Conservation (phyloP, 75 land plant species). For the Sequoia sempervirens region DNA sequence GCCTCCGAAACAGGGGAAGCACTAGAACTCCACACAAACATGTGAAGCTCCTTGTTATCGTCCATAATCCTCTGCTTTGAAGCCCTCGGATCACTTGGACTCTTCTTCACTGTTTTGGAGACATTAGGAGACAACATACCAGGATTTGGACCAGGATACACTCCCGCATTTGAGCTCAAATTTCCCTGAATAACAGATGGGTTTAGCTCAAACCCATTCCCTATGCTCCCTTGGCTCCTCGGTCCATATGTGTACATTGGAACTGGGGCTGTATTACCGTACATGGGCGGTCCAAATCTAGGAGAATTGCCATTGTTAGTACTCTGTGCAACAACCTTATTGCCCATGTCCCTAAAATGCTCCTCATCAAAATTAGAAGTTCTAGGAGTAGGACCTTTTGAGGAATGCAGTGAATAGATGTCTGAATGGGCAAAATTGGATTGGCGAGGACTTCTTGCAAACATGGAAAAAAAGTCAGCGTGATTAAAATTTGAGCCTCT, state of each 20-base stretch:
- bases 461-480: slow-evolving; percentile 33
- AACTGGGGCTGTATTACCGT: not conserved
- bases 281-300: slow-evolving; percentile 23
- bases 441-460: slow-evolving; percentile 64
- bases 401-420: slow-evolving; percentile 91
- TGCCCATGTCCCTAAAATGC: slow-evolving; percentile 61
- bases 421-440: slow-evolving; percentile 83
- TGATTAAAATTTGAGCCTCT: slow-evolving; percentile 49
- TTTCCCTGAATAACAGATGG: slow-evolving; percentile 38
- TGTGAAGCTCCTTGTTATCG: slow-evolving; percentile 86
- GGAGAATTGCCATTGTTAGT: slow-evolving; percentile 25
- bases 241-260: slow-evolving; percentile 1
- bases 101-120: slow-evolving; percentile 36
- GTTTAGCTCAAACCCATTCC: slow-evolving; percentile 32
- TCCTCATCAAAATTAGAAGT: slow-evolving; percentile 88
- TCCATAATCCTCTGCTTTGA: slow-evolving; percentile 13
- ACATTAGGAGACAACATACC: slow-evolving; percentile 60
- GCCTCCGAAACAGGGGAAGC: slow-evolving; percentile 97
- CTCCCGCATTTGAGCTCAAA: slow-evolving; percentile 5
- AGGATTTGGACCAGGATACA: slow-evolving; percentile 28
- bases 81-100: slow-evolving; percentile 14
- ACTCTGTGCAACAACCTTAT: slow-evolving; percentile 19
- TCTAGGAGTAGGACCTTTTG: slow-evolving; percentile 89
- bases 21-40: slow-evolving; percentile 99
- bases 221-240: slow-evolving; percentile 39